phyloP scores from a whole-genome alignment of 305 asterid genomes.

The Fraxinus sp. region DNA sequence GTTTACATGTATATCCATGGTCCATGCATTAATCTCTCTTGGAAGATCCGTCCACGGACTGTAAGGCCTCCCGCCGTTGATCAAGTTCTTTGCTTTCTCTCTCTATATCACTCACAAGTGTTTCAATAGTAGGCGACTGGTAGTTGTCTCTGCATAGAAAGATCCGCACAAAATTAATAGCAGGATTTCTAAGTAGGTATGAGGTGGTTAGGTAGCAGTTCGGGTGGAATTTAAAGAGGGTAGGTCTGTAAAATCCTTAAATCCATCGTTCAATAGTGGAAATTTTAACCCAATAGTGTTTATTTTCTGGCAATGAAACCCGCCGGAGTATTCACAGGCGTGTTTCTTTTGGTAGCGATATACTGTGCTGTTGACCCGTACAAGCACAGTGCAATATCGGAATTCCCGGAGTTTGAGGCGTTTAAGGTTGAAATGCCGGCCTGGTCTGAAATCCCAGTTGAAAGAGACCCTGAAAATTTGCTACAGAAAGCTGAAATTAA shows the following conservation, averaged over 20 bases:
- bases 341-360: slow-evolving; percentile 54
- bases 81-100: no score
- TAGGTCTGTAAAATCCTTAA: not conserved
- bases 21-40: no score
- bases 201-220: not conserved
- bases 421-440: slow-evolving; percentile 63
- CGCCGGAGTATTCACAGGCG: slow-evolving; percentile 42
- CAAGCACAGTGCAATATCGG: slow-evolving; percentile 59
- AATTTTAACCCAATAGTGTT: not conserved
- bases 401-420: slow-evolving; percentile 65
- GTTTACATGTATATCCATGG: not conserved
- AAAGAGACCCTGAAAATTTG: slow-evolving; percentile 53
- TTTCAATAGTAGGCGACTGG: not conserved
- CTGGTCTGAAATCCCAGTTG: slow-evolving; percentile 62
- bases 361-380: slow-evolving; percentile 92
- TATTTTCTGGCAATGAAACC: slow-evolving; percentile 38
- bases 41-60: no score
- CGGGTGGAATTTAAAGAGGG: not conserved
- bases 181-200: not conserved
- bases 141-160: not conserved
- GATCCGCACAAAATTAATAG: not conserved
- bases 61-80: no score
- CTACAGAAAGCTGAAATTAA: slow-evolving; percentile 79
- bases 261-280: not conserved
- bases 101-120: not conserved